These are phyloP conservation scores for Malassezia globosa DNA, from an alignment of 1,284 basidiomycete species.

Conservation along the genomic window DNA sequence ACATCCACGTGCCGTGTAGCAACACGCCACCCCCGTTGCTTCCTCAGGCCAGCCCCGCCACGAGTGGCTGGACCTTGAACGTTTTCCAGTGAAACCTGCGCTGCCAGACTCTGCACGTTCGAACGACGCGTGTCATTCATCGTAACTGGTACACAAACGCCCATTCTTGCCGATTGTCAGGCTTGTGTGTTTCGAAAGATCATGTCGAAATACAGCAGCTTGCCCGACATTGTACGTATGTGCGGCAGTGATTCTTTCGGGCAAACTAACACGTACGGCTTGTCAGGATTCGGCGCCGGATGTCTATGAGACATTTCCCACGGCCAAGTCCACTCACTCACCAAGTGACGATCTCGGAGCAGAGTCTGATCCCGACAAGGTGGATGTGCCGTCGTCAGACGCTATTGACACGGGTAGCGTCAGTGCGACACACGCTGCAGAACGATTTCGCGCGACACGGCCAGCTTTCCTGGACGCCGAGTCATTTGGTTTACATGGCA, in stretches of 20 bases:
- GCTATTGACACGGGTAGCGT: slow-evolving; percentile 3
- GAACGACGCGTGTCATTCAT: too few species aligned
- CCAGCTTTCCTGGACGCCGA: neutral
- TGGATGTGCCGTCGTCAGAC: neutral
- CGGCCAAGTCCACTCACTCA: neutral
- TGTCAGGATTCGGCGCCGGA: slow-evolving; percentile 18
- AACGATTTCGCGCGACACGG: neutral
- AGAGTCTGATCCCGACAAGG: neutral
- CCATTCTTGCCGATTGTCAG: too few species aligned
- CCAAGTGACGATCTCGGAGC: neutral
- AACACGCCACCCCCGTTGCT: too few species aligned
- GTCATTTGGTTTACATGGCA: neutral
- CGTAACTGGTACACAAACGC: too few species aligned
- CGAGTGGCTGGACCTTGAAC: too few species aligned
- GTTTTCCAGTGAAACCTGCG: too few species aligned
- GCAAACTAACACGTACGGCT: neutral
- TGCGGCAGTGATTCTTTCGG: too few species aligned
- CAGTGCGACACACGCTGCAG: neutral
- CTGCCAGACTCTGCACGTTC: too few species aligned
- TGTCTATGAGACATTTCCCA: slow-evolving; percentile 13
- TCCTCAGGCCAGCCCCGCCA: too few species aligned
- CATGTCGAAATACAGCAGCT: slow-evolving; percentile 20
- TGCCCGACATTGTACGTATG: slow-evolving; percentile 20
- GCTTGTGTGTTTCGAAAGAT: too few species aligned
- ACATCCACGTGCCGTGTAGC: too few species aligned